Percentiles rank a stretch among this genome's conserved stretches.
Conservation (phyloP, 306 rosid genomes). For the Crotalaria pallida region DNA sequence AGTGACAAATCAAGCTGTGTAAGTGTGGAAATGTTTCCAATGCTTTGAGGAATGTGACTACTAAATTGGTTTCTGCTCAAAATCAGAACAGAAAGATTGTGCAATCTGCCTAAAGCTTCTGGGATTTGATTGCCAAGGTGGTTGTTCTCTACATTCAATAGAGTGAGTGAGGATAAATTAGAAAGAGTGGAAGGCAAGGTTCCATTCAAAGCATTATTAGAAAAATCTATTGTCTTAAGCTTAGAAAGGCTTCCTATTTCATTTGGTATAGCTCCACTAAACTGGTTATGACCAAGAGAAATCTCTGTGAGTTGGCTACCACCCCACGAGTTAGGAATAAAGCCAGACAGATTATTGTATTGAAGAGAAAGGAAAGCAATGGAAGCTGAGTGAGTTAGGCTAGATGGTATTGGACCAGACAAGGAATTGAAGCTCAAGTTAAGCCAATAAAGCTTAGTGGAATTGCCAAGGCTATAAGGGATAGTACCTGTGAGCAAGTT, state of each 20-base stretch:
- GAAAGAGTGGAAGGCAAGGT: constrained; percentile 38
- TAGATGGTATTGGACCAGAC: constrained; percentile 53
- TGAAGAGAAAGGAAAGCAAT: constrained; percentile 51
- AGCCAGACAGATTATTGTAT: constrained; percentile 72
- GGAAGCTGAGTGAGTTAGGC: constrained; percentile 40
- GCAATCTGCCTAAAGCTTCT: constrained; percentile 39
- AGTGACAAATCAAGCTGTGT: constrained; percentile 63
- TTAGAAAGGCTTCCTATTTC: constrained; percentile 52
- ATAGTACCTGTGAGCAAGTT: constrained; percentile 54
- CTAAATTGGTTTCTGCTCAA: constrained; percentile 49
- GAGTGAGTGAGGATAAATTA: constrained; percentile 39
- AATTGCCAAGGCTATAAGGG: constrained; percentile 62
- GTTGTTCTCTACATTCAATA: constrained; percentile 49
- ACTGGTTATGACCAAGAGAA: constrained; percentile 44
- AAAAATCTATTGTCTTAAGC: constrained; percentile 46
- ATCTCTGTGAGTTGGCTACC: constrained; percentile 34
- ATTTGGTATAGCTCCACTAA: constrained; percentile 46
- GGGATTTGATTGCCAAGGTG: constrained; percentile 42
- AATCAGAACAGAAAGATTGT: constrained; percentile 54
- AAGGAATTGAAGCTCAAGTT: constrained; percentile 67
- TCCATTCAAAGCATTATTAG: constrained; percentile 51
- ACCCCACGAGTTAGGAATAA: constrained; percentile 55
- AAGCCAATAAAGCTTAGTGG: constrained; percentile 64
- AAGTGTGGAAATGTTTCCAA: constrained; percentile 61
- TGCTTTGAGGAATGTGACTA: constrained; percentile 54